phyloP scores from a whole-genome alignment of 2,329 filamentous ascomycete genomes.

The Fusarium pseudocircinatum region DNA sequence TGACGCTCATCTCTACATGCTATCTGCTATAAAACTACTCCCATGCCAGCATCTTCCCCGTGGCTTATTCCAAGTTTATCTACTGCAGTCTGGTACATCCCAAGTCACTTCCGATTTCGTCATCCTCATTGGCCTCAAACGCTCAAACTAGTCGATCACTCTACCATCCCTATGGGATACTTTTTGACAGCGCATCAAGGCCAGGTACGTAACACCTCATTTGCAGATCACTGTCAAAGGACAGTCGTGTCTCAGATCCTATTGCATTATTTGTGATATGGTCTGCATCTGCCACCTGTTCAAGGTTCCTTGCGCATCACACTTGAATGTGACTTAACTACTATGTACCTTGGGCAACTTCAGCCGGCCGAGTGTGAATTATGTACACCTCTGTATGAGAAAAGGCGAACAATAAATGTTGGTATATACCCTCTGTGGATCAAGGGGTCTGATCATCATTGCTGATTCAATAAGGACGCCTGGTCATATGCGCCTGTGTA shows the following conservation, averaged over 20 bases:
- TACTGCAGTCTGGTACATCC: background rate
- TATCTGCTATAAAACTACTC: background rate
- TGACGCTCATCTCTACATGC: background rate
- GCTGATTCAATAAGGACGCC: background rate
- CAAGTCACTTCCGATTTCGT: background rate
- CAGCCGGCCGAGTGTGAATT: background rate
- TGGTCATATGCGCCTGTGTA: background rate
- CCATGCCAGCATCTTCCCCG: background rate
- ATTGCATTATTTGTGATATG: constrained; percentile 1
- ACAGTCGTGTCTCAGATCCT: constrained; percentile 23
- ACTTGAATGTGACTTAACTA: background rate
- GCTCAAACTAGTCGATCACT: constrained; percentile 15
- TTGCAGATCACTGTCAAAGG: background rate
- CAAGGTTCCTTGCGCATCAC: background rate
- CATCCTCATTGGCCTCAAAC: constrained; percentile 8
- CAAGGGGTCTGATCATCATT: background rate
- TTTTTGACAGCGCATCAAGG: constrained; percentile 21
- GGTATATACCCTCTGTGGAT: background rate
- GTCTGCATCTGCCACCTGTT: background rate
- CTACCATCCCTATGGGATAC: constrained; percentile 15
- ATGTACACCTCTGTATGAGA: background rate
- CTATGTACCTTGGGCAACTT: background rate
- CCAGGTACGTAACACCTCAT: background rate
- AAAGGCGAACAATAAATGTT: background rate
- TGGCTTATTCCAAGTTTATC: background rate